Evolutionary conservation across 306 rosid species (phyloP).

Genomic region (Alnus glutinosa): DNA sequence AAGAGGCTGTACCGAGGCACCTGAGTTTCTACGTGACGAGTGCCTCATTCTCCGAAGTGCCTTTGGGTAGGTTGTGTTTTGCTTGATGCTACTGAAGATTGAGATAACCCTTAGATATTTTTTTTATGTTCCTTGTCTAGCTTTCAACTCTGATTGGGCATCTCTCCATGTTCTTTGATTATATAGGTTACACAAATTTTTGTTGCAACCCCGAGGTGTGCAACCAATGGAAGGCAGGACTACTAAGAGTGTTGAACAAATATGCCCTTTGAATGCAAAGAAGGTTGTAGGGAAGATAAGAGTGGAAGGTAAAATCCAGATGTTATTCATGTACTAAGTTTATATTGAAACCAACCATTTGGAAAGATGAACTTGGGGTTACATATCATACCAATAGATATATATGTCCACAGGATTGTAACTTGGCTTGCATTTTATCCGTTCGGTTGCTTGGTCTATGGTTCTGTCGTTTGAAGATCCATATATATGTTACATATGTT

Average conservation of each 20-base stretch:
- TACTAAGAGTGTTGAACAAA: constrained; percentile 58
- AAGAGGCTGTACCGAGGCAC: constrained; percentile 86
- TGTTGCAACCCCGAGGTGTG: constrained; percentile 72
- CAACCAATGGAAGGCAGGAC: constrained; percentile 55
- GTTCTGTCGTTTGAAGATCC: constrained; percentile 1
- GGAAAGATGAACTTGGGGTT: not conserved
- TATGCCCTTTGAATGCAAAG: constrained; percentile 53
- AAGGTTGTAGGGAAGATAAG: constrained; percentile 84
- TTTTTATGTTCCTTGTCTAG: constrained; percentile 15
- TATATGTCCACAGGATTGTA: not conserved
- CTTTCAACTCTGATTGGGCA: constrained; percentile 14
- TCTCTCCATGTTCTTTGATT: constrained; percentile 21
- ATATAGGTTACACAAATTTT: constrained; percentile 69
- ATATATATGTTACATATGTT: not conserved
- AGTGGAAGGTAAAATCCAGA: constrained; percentile 73
- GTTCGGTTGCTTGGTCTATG: not conserved
- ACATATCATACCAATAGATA: not conserved
- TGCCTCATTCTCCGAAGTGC: constrained; percentile 86
- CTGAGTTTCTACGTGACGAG: constrained; percentile 77
- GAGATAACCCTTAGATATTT: not conserved
- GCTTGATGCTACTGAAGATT: constrained; percentile 4
- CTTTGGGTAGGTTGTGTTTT: constrained; percentile 67
- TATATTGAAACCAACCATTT: constrained; percentile 1
- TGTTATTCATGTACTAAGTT: not conserved
- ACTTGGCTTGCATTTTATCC: not conserved